Evolutionary conservation across 129 eudicot genomes (phyloP), one percentile per base, ranked within the genome.

Genomic region (Ambrosia trifida): DNA sequence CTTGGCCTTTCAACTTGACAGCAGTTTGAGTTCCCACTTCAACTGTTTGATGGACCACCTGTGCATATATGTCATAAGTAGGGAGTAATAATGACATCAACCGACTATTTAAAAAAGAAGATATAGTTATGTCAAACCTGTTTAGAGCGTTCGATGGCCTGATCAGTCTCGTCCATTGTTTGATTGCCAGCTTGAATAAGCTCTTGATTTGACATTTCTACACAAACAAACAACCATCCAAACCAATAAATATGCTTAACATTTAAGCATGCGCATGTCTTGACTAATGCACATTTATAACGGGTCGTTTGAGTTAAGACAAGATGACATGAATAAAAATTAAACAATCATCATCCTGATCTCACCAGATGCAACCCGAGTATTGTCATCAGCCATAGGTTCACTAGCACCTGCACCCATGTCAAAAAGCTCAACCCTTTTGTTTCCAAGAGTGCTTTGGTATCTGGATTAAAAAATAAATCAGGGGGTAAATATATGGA

Each of bases 1-100:
- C 99, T 64, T 94, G 99, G 44, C 97, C 99, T 77, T 94, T 90
- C 85, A 94, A 81, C 49, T 83, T 87, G 50, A 70, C 73, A 70
- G 97, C 99, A 81, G 99, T 94, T 70, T 94, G 87, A 11, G 99
- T 90, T 83, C 97, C 99, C 76, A 87, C 93, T 81, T 94, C 99
- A 82, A 86, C 74, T 0, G 99, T 94, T 90, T 94, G 90, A 46
- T 85, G 97, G 72, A 94, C 99, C 7, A 94, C 99, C 98, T 93
- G 66, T 38, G 64, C 63, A 66, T 32, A 58, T 16, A 66, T 46
- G 59, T 28, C 31, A 73, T 20, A 80, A 82, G 82, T 60, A 61
- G 51, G 61, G 31, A 38, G 5, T 1, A 28, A 19, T 10, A 17
- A 51, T 46, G 19, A 52, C 35, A 76, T 4, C 56, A 51, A 38